Base-by-base conservation (phyloP, 78 protist species). In the Andalucia godoyi region DNA sequence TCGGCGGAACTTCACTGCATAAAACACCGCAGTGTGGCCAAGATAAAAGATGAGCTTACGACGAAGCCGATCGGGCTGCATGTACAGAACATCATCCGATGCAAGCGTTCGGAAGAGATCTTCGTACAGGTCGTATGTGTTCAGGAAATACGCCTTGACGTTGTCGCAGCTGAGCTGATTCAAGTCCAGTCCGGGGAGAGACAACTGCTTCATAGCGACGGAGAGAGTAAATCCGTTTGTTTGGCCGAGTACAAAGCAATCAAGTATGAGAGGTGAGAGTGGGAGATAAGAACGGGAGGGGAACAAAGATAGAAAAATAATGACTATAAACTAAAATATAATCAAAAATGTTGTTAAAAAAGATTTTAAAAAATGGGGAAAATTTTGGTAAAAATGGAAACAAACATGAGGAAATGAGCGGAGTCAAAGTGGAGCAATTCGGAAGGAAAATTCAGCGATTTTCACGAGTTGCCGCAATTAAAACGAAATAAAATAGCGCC, bases 1-100 rank as follows among this genome's bases (percentile, higher is more conserved):
- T 23, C 66, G 13, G n/a, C 34, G 64, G 29, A 80, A 41, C 84
- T 80, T 80, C 80, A 80, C 80, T 43, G 77, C 42, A 57, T 55
- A 79, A 40, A 85, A 36, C 21, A 74, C 21, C 5, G 90, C 90
- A 12, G 90, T 36, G 76, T 85, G 90, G 39, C 84, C 86, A 21
- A 42, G 64, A 65, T 84, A 84, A 74, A 83, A 83, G 68, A 83
- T 73, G 23, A 69, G 70, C 6, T 83, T 83, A 41, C 67, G 89
- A 18, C 89, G 73, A 39, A 83, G 74, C 57, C 32, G 2, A 42
- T 53, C 63, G 0, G 78, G 72, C 6, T 51, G 33, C 38, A 54
- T 39, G 39, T 47, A 71, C 34, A 63, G 67, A 1, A 70, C 33
- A 32, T 54, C 80, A 49, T 42, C 73, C 9, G 40, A 15, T 18